Evolutionary conservation across 345 rosid species (phyloP).

Genomic region (Rhizophora apiculata): DNA sequence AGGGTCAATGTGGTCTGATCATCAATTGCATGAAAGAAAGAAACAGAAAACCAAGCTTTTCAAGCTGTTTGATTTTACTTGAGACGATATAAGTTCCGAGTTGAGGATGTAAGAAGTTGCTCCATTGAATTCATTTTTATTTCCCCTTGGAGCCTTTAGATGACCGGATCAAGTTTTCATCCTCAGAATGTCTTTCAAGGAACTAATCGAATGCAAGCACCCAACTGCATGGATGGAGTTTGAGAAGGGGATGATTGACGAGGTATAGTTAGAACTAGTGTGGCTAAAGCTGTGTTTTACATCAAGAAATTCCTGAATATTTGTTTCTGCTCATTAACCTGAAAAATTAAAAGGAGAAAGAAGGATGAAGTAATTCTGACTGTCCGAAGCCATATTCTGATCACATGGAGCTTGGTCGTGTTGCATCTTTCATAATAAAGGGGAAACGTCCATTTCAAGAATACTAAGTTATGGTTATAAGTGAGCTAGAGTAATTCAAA

Average conservation of each 20-base stretch:
- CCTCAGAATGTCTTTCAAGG: slow-evolving; percentile 75
- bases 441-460: too few species aligned
- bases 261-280: slow-evolving; percentile 41
- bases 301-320: too few species aligned
- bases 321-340: too few species aligned
- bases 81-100: neutral
- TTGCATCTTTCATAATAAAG: neutral
- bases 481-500: too few species aligned
- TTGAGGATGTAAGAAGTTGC: neutral
- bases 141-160: neutral
- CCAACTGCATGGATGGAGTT: slow-evolving; percentile 89
- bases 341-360: too few species aligned
- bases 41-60: neutral
- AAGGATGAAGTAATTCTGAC: too few species aligned
- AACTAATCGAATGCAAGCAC: slow-evolving; percentile 72
- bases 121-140: neutral
- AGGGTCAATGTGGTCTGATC: neutral
- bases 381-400: neutral
- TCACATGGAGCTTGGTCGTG: neutral
- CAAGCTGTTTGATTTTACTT: neutral
- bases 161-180: slow-evolving; percentile 26
- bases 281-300: too few species aligned
- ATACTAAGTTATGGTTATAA: too few species aligned
- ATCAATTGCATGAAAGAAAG: too few species aligned
- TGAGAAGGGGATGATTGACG: slow-evolving; percentile 76